Evolutionary conservation across 2,329 filamentous ascomycete genomes (phyloP), one percentile per base, ranked within the genome.

Genomic region (Trichoderma atroviride): DNA sequence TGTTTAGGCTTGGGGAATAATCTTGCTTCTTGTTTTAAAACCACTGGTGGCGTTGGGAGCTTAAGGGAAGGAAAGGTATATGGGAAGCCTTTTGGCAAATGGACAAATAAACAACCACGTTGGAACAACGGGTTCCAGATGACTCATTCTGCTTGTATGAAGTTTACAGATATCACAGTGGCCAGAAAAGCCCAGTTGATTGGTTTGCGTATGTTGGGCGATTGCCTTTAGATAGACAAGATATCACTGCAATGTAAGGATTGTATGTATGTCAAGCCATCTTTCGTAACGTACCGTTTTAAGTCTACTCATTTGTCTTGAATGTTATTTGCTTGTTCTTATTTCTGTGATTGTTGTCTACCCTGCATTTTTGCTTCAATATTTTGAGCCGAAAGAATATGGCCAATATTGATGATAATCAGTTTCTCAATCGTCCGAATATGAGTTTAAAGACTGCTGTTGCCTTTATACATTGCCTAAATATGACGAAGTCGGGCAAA

Each of bases 1-100:
- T 5, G n/a, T 29, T 35, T 33, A 50, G 53, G 27, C 9, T 56
- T 56, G 27, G 24, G 52, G 19, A 35, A n/a, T 53, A 33, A n/a
- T 16, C 16, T 67, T 56, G 27, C 27, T 52, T 67, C n/a, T 33
- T 52, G 40, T 43, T 59, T 67, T 59, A 59, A n/a, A 19, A 59
- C 22, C 29, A 59, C 40, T 43, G 40, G 29, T 7, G 63, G 63
- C 63, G 63, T 67, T 67, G 40, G 63, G 63, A 67, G 63, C 63
- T 52, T 10, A 22, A 16, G 43, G 63, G 29, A 35, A 35, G 11
- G 33, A 67, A 65, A 65, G 37, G 52, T 27, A 43, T 40, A 43
- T 2, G 29, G n/a, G 31, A n/a, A n/a, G 57, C 27, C 52, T 13
- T 24, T 52, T 58, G 57, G 35, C 57, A 59, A 13, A 43, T 59